phyloP scores from a whole-genome alignment of 2,329 filamentous ascomycete genomes.

The Aspergillus awamori region DNA sequence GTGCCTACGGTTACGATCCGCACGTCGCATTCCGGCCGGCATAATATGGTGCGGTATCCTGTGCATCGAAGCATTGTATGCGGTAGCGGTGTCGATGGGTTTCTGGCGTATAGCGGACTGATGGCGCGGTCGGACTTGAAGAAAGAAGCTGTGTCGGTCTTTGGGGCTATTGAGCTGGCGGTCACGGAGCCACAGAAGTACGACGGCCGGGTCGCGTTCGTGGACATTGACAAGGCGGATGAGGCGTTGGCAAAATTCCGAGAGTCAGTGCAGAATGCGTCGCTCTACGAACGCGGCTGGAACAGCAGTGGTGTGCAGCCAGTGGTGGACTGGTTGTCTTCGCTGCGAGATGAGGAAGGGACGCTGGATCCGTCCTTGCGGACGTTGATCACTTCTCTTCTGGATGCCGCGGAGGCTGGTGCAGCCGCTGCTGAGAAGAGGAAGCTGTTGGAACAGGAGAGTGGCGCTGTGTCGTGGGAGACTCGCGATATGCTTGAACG shows the following conservation, averaged over 20 bases:
- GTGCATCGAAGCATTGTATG: constrained; percentile 81
- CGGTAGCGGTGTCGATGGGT: constrained; percentile 70
- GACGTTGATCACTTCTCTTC: constrained; percentile 67
- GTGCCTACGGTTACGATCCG: constrained; percentile 74
- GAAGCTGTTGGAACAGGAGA: constrained; percentile 34
- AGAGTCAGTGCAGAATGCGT: constrained; percentile 68
- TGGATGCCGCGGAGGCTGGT: constrained; percentile 49
- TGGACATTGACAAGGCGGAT: constrained; percentile 67
- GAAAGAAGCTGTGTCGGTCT: constrained; percentile 35
- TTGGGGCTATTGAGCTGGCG: constrained; percentile 48
- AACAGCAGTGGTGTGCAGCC: constrained; percentile 68
- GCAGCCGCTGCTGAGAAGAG: constrained; percentile 33
- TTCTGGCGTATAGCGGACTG: constrained; percentile 45
- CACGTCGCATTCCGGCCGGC: constrained; percentile 63
- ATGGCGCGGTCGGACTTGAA: constrained; percentile 35
- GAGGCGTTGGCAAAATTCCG: constrained; percentile 69
- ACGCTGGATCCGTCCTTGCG: constrained; percentile 68
- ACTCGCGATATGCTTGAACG: constrained; percentile 57
- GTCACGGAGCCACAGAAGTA: constrained; percentile 44
- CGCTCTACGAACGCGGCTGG: constrained; percentile 75
- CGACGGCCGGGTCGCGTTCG: constrained; percentile 46
- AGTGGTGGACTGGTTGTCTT: constrained; percentile 66
- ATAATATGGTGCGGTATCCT: constrained; percentile 72
- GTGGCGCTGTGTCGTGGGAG: constrained; percentile 44
- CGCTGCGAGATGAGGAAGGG: constrained; percentile 39